These are phyloP conservation scores for Gnetum montanum DNA, from an alignment of 75 land plant species.

Conservation along the genomic window DNA sequence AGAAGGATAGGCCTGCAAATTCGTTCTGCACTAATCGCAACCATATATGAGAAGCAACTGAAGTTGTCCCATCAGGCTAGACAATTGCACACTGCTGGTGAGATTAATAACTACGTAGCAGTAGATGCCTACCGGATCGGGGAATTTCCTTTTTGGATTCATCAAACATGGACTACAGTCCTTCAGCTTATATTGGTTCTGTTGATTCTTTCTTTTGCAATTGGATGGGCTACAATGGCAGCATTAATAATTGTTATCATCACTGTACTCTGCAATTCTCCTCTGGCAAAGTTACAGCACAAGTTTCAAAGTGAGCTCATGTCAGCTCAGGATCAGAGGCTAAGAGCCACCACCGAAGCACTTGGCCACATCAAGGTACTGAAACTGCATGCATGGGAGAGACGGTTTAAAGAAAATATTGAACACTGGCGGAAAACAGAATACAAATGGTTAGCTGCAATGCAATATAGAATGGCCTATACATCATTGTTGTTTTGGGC, in stretches of 20 bases:
- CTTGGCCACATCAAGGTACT: slow-evolving; percentile 31
- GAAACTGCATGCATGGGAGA: slow-evolving; percentile 47
- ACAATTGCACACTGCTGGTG: slow-evolving; percentile 19
- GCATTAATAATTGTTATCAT: slow-evolving; percentile 6
- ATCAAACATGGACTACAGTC: slow-evolving; percentile 10
- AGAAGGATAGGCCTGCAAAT: slow-evolving; percentile 18
- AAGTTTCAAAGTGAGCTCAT: slow-evolving; percentile 25
- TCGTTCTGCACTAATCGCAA: slow-evolving; percentile 15
- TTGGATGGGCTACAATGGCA: slow-evolving; percentile 16
- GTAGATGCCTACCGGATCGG: slow-evolving; percentile 31
- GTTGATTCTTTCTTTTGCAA: slow-evolving; percentile 4
- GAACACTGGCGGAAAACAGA: slow-evolving; percentile 18
- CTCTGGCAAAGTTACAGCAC: slow-evolving; percentile 18
- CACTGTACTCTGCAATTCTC: slow-evolving; percentile 10
- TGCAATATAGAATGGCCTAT: slow-evolving; percentile 13
- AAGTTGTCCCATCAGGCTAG: slow-evolving; percentile 18
- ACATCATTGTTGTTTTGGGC: slow-evolving; percentile 20
- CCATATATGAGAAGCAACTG: slow-evolving; percentile 26
- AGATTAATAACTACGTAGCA: slow-evolving; percentile 28
- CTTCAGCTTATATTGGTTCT: slow-evolving; percentile 10
- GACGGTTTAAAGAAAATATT: slow-evolving; percentile 16
- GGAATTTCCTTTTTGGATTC: slow-evolving; percentile 20
- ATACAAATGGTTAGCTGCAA: slow-evolving; percentile 19
- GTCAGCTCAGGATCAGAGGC: slow-evolving; percentile 30
- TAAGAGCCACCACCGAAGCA: slow-evolving; percentile 32